These are phyloP conservation scores for Nakaseomyces glabratus DNA, from an alignment of 1,139 yeast species.

Conservation along the genomic window DNA sequence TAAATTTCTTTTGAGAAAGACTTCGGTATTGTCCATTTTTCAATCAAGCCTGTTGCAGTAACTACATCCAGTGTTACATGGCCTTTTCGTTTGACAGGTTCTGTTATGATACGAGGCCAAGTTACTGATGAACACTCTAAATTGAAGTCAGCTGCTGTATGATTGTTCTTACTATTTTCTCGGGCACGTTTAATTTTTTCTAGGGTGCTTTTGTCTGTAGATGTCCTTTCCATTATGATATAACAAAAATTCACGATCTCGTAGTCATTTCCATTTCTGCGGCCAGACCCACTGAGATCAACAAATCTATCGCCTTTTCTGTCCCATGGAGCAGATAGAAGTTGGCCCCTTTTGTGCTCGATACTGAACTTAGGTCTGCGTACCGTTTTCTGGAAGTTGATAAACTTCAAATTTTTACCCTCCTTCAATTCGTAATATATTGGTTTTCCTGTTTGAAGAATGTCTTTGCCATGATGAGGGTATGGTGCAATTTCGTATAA, in stretches of 20 bases:
- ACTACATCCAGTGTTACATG: conserved; percentile 78
- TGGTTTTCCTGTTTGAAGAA: conserved; percentile 72
- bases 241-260: conserved; percentile 75
- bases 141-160: neutral
- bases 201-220: conserved; percentile 27
- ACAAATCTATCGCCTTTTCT: conserved; percentile 43
- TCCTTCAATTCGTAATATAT: conserved; percentile 54
- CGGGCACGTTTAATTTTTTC: conserved; percentile 26
- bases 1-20: conserved; percentile 67
- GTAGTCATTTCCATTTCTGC: conserved; percentile 62
- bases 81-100: conserved; percentile 72
- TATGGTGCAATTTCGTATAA: conserved; percentile 78
- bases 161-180: conserved; percentile 11
- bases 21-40: conserved; percentile 81
- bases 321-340: conserved; percentile 68
- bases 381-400: conserved; percentile 66
- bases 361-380: conserved; percentile 67
- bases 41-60: conserved; percentile 68
- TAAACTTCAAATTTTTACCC: conserved; percentile 58
- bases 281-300: conserved; percentile 48
- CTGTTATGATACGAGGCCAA: conserved; percentile 68
- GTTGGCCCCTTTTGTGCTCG: conserved; percentile 76
- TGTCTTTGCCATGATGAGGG: conserved; percentile 80
- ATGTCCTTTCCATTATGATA: conserved; percentile 57
- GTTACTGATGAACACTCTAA: conserved; percentile 34